Evolutionary conservation across 1,284 basidiomycete genomes (phyloP), one percentile per base, ranked within the genome.

Genomic region (Rhodotorula sp.): DNA sequence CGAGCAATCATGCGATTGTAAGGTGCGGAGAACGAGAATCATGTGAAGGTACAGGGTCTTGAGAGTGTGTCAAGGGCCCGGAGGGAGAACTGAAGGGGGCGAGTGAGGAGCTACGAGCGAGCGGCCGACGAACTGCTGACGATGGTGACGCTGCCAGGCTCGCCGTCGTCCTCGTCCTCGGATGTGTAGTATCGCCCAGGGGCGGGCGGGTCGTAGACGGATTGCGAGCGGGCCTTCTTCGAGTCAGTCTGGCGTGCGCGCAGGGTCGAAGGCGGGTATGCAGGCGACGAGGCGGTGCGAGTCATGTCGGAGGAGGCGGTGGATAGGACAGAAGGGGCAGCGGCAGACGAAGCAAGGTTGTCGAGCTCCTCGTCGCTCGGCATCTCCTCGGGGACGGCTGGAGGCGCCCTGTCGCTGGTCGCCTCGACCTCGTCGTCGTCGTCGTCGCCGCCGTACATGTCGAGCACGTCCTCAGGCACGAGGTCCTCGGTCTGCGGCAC

Each of bases 401-500:
- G 15, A 7, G 26, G n/a, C 24, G 13, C 51, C n/a, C 15, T 22
- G 26, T 52, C 31, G 10, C 2, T 10, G 11, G 30, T 26, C 37
- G 34, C 24, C 13, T n/a, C 31, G 13, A 31, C 40, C 34, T 62
- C 26, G 28, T 56, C 40, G 5, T 62, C 26, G 28, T 56, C 40
- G 5, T 53, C 58, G 44, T 69, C 71, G 47, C 60, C 71, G 24
- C 47, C 59, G 50, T 70, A 70, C 15, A 51, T 40, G 55, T 70
- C 69, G 52, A 70, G 62, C 1, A 69, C 57, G 34, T 72, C 70
- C 7, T 73, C 69, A 2, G 72, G 72, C 0, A 73, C 64, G 13
- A 70, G 57, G 30, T 51, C 53, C 16, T 56, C 50, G 6, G 68
- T 70, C 34, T 65, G 65, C 6, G 69, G 66, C 7, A 68, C 64